Percentiles rank a stretch among this genome's conserved stretches.
Evolutionary conservation across 2,329 filamentous ascomycete genomes (phyloP).

Genomic region (Hypocrella siamensis): DNA sequence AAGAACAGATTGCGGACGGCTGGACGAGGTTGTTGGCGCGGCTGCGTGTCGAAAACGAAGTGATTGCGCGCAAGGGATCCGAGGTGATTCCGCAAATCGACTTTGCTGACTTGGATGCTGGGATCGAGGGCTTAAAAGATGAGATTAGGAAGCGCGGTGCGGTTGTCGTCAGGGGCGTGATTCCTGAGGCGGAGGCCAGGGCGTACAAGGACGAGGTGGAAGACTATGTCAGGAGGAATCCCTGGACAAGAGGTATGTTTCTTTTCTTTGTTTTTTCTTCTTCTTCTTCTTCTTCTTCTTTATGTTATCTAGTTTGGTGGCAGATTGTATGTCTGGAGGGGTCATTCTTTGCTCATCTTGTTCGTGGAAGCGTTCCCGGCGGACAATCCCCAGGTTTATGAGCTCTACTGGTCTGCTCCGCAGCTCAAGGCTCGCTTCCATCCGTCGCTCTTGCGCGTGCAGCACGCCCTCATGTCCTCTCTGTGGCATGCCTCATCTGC

Average conservation of each 20-base stretch:
- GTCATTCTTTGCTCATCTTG: not conserved
- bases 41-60: slow-evolving; percentile 29
- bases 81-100: slow-evolving; percentile 36
- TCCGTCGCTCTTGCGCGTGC: slow-evolving; percentile 44
- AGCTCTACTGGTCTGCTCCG: slow-evolving; percentile 58
- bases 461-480: slow-evolving; percentile 42
- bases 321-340: not conserved
- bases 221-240: slow-evolving; percentile 50
- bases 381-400: slow-evolving; percentile 53
- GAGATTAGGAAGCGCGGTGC: slow-evolving; percentile 47
- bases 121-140: slow-evolving; percentile 17
- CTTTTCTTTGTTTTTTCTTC: too few species aligned
- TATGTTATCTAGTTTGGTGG: too few species aligned
- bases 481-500: slow-evolving; percentile 43
- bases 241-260: slow-evolving; percentile 34
- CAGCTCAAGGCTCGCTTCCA: slow-evolving; percentile 55
- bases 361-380: slow-evolving; percentile 41
- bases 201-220: slow-evolving; percentile 48
- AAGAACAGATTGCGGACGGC: slow-evolving; percentile 27
- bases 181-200: slow-evolving; percentile 46
- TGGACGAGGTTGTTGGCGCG: slow-evolving; percentile 32
- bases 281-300: too few species aligned
- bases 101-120: slow-evolving; percentile 26
- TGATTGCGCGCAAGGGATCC: slow-evolving; percentile 27
- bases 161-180: slow-evolving; percentile 48